Evolutionary conservation across 768 basidiomycete genomes (phyloP), one percentile per base, ranked within the genome.

Genomic region (Lactifluus echinatus): DNA sequence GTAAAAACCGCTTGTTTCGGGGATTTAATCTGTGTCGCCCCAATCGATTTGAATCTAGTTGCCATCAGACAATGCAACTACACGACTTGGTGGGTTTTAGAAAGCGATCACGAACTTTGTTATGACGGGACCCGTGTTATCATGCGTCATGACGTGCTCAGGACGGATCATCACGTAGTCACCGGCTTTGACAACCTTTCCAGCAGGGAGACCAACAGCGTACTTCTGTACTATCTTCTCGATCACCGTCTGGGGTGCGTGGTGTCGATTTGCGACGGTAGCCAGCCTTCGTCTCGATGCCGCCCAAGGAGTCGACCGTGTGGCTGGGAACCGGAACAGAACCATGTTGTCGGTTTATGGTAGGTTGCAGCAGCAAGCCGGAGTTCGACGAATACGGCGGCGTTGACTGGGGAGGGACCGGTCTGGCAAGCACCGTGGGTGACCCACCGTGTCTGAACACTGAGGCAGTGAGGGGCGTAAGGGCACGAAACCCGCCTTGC

Each of bases 161-260:
- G 96, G 96, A 40, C 84, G 83, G 73, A 99, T 96, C 94, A 97
- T 99, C 37, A 98, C 93, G 83, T 98, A 98, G 84, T 99, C 96
- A 14, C 95, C 96, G 36, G 93, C 90, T 65, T 82, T 84, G 63
- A 98, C 89, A 15, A 77, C 74, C 69, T 87, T 90, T 43, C 86
- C 87, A 51, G 77, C 72, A 2, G 91, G 84, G 1, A 93, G 76
- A 49, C 85, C 93, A n/a, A 98, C 90, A 0, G 96, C 85, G 75
- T 97, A 95, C 69, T 86, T 89, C 71, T 98, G 94, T 0, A 99
- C 94, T 61, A 99, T 87, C 75, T 99, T 98, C 73, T 99, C 95
- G 66, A 98, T 89, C 65, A 90, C 74, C 0, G 93, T 96, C 71
- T 98, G 96, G 6, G 89, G 84, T 12, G 75, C 67, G 44, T 69